Evolutionary conservation across 2,329 filamentous ascomycete species (phyloP).

Genomic region (Beauveria caledonica): DNA sequence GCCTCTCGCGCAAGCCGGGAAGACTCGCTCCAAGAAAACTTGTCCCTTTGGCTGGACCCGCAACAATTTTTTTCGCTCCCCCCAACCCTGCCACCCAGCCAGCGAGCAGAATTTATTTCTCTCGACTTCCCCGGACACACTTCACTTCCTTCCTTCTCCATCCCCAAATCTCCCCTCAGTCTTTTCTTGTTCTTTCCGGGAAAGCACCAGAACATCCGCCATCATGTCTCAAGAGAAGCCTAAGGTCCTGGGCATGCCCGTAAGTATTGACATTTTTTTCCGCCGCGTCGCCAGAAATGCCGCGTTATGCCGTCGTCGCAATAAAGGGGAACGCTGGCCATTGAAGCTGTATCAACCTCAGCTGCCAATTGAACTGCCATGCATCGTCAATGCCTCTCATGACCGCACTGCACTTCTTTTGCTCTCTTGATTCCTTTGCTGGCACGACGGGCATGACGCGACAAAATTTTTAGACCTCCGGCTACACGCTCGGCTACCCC

Average conservation of each 20-base stretch:
- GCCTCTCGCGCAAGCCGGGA: conserved; percentile 33
- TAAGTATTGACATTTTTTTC: conserved; percentile 33
- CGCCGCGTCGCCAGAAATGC: conserved; percentile 19
- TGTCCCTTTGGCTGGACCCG: conserved; percentile 33
- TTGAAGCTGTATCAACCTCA: conserved; percentile 1
- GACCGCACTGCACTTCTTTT: not conserved
- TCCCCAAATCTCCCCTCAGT: conserved; percentile 54
- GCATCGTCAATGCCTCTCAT: conserved; percentile 4
- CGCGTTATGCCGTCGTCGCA: conserved; percentile 20
- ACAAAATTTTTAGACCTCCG: conserved; percentile 10
- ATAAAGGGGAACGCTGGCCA: not conserved
- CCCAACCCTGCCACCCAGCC: conserved; percentile 36
- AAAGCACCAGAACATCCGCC: conserved; percentile 30
- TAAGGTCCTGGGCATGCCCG: conserved; percentile 59
- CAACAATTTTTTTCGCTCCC: conserved; percentile 41
- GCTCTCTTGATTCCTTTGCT: not conserved
- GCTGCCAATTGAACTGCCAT: conserved; percentile 16
- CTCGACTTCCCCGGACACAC: conserved; percentile 26
- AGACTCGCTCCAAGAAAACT: conserved; percentile 47
- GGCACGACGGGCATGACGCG: not conserved
- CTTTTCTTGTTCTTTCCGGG: conserved; percentile 40
- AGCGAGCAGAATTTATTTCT: conserved; percentile 37
- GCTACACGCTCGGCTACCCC: conserved; percentile 2
- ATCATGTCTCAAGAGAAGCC: conserved; percentile 49
- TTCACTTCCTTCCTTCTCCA: conserved; percentile 34